These are phyloP conservation scores for Gastroboletus turbinatus DNA, from an alignment of 1,284 basidiomycete genomes.

Conservation along the genomic window DNA sequence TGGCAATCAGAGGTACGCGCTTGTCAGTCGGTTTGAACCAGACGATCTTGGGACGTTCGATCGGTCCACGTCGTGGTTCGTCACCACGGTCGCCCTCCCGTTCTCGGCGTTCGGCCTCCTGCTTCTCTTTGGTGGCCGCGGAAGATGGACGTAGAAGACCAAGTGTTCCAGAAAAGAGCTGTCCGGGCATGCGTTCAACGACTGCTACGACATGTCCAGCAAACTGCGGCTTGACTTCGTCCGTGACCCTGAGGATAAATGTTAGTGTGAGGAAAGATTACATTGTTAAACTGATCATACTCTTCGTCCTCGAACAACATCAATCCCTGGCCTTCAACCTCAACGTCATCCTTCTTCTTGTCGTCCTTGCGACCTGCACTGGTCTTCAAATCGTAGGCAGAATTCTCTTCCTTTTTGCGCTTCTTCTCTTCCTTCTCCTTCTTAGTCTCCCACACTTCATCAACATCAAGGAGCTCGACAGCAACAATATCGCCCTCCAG, in stretches of 20 bases:
- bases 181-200: slow-evolving; percentile 97
- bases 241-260: slow-evolving; percentile 70
- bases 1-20: slow-evolving; percentile 97
- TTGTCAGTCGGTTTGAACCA: slow-evolving; percentile 99
- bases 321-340: slow-evolving; percentile 97
- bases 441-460: slow-evolving; percentile 98
- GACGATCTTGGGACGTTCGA: slow-evolving; percentile 96
- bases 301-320: slow-evolving; percentile 98
- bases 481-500: slow-evolving; percentile 99
- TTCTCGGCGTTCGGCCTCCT: slow-evolving; percentile 95
- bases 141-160: slow-evolving; percentile 95
- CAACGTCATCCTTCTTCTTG: slow-evolving; percentile 99
- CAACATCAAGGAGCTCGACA: slow-evolving; percentile 95
- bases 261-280: slow-evolving; percentile 6
- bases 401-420: slow-evolving; percentile 98
- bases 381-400: slow-evolving; percentile 82
- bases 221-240: slow-evolving; percentile 93
- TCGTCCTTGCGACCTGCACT: slow-evolving; percentile 85
- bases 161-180: slow-evolving; percentile 96
- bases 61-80: slow-evolving; percentile 70
- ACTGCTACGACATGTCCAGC: slow-evolving; percentile 98
- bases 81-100: slow-evolving; percentile 90
- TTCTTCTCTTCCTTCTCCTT: slow-evolving; percentile 99
- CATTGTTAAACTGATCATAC: slow-evolving; percentile 43
- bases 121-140: slow-evolving; percentile 98